These are phyloP conservation scores for Verbascum thapsus DNA, from an alignment of 257 asterid species.

Conservation along the genomic window DNA sequence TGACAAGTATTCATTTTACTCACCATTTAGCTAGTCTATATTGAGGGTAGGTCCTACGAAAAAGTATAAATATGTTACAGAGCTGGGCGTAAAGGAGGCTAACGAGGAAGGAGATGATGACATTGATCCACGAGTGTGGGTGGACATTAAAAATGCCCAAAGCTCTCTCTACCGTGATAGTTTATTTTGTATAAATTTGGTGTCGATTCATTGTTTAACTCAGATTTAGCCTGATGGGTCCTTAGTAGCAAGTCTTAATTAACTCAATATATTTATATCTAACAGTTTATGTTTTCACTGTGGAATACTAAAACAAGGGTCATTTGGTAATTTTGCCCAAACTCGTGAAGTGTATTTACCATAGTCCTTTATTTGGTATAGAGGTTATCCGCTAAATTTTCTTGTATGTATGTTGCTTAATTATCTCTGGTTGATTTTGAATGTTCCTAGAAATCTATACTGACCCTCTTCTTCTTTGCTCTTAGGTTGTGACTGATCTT, in stretches of 20 bases:
- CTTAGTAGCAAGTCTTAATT: background rate
- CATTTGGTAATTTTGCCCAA: slow-evolving; percentile 2
- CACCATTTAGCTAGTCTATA: no score
- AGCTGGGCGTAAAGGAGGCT: background rate
- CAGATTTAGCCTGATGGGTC: background rate
- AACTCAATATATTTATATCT: no score
- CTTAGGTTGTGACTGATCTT: slow-evolving; percentile 81
- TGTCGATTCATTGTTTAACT: background rate
- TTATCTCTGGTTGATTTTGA: slow-evolving; percentile 2
- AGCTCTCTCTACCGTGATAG: background rate
- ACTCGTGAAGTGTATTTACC: background rate
- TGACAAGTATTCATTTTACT: no score
- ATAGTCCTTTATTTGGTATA: background rate
- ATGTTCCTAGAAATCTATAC: slow-evolving; percentile 8
- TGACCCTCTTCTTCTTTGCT: slow-evolving; percentile 21
- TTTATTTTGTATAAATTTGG: background rate
- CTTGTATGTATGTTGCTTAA: slow-evolving; percentile 8
- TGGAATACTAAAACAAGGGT: background rate
- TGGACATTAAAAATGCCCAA: no score
- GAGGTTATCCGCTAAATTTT: background rate
- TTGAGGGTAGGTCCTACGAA: no score
- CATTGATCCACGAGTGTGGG: no score
- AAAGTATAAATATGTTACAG: no score
- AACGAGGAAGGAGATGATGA: no score
- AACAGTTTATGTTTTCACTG: background rate